Base-by-base conservation (phyloP, 441 rosid genomes). In the Adansonia madagascariensis region DNA sequence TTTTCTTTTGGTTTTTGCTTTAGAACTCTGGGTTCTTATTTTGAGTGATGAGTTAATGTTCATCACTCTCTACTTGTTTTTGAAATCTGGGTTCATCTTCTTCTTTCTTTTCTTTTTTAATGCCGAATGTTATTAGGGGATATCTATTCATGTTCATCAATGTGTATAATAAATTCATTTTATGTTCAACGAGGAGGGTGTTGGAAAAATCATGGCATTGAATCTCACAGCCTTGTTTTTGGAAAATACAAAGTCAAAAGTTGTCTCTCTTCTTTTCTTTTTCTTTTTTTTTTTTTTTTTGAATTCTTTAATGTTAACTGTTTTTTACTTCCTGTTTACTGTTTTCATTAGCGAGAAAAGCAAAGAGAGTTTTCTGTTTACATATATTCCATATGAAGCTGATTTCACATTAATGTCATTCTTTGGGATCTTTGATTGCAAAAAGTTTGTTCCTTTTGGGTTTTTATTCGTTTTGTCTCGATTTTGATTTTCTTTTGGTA, bases 201-300 rank as follows among this genome's bases (percentile, higher is more conserved):
- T 72, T 12, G 49, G 61, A 15, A 52, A 71, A 69, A 24, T 8
- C 52, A 55, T 61, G 59, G 20, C 76, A 79, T 81, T 84, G 79
- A 79, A 73, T 76, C 69, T 79, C 74, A 75, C 56, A 43, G 2
- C 12, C 75, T 17, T 73, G 35, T 27, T 27, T 31, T 63, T 56
- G 10, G 20, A 4, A 49, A 22, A 49, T 6, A 27, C 53, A 22
- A 12, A 76, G 15, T 15, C 31, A 2, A 24, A 12, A 47, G 8
- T 1, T 14, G 3, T 20, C 24, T 10, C 2, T 55, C 6, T 3
- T 24, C 1, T 24, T 24, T 1, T 24, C 1, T 27, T 27, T 8
- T 3, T 24, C 1, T 24, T 24, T 1, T 24, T 27, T 27, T 27
- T 1, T 27, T 27, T 27, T 27, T 27, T 27, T 27, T 27, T 27